phyloP scores from a whole-genome alignment of 768 basidiomycete species.

The Suillus alpinus region DNA sequence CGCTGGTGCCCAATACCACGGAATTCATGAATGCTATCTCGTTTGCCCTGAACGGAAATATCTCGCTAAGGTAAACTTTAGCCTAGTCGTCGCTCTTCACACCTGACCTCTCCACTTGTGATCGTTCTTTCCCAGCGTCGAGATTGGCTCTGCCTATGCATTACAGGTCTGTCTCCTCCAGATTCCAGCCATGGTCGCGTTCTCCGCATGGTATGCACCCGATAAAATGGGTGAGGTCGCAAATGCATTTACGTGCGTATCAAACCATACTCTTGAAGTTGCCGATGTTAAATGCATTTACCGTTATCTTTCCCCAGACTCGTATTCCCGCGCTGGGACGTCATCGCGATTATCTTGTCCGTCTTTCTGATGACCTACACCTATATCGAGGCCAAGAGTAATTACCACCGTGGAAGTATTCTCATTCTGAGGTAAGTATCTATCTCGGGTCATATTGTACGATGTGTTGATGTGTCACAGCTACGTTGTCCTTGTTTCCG shows the following conservation, averaged over 20 bases:
- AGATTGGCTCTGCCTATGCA: constrained; percentile 98
- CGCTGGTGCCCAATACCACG: constrained; percentile 96
- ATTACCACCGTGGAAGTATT: constrained; percentile 96
- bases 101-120: constrained; percentile 6
- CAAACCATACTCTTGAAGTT: not conserved
- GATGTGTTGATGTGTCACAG: constrained; percentile 38
- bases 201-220: constrained; percentile 93
- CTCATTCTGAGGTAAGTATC: constrained; percentile 77
- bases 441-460: not conserved
- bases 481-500: constrained; percentile 86
- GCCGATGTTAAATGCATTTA: not conserved
- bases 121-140: constrained; percentile 67
- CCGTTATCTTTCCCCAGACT: constrained; percentile 48
- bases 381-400: constrained; percentile 98
- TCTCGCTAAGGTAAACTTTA: constrained; percentile 77
- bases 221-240: constrained; percentile 82
- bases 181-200: constrained; percentile 98
- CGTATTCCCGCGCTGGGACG: constrained; percentile 98
- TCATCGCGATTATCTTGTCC: constrained; percentile 88
- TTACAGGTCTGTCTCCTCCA: constrained; percentile 97
- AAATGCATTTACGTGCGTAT: constrained; percentile 87
- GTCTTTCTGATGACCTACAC: constrained; percentile 99
- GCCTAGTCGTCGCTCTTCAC: not conserved
- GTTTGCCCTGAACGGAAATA: constrained; percentile 95
- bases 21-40: constrained; percentile 99